Base-by-base conservation (phyloP, 2,329 filamentous ascomycete genomes). In the Cytospora paraplurivora region DNA sequence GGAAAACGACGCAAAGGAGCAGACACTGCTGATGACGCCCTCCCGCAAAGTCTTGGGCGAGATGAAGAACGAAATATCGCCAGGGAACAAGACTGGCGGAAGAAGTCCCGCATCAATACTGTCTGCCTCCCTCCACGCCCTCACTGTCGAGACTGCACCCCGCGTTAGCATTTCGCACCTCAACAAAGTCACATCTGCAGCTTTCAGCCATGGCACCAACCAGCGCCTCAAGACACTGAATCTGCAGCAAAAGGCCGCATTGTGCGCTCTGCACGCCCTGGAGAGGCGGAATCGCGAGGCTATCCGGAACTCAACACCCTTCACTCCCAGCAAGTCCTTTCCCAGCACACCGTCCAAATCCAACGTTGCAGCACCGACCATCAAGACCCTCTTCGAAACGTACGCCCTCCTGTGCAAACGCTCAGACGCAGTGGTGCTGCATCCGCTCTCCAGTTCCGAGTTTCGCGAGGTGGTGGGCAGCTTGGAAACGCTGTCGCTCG, bases 391-490 rank as follows among this genome's bases (percentile, higher is more conserved):
- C 6, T 98, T 92, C 74, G 89, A 92, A 65, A 88, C 91, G 2
- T 99, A 99, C 76, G 88, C 86, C 63, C 80, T 84, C 38, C 82
- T 97, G 17, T 99, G 95, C 77, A 94, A 87, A 63, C 86, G 87
- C 41, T 94, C 98, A 71, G 64, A 66, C 17, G 64, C 64, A 7
- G 91, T 93, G n/a, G 82, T 96, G 11, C 83, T 99, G 2, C 93
- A 97, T 69, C 91, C 94, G 0, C 84, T 99, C 2, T 95, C 92
- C 1, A 90, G 86, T 71, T 95, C 92, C 6, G 95, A 99, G 75
- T 99, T 99, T 76, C 87, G 93, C 63, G 95, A 99, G 76, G 93
- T 99, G 6, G 82, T 97, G 21, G 88, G 90, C 41, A 96, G 92
- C 69, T 77, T 99, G 59, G 95, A 99, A 78, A 95, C 93, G 0